Conservation (phyloP, 192 early-diverging fungal genomes). For the Geranomyces variabilis region DNA sequence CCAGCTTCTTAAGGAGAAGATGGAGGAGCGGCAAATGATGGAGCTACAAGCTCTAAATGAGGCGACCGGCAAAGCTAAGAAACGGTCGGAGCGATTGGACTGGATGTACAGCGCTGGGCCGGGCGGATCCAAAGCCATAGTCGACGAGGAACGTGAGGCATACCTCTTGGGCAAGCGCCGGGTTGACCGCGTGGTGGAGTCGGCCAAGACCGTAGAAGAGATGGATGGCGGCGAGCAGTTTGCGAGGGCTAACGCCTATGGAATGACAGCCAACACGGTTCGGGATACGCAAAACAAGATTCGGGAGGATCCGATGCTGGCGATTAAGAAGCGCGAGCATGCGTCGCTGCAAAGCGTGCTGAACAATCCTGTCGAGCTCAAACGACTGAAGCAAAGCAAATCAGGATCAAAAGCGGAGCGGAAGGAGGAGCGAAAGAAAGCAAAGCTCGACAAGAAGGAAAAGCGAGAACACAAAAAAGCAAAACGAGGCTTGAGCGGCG, state of each 20-base stretch:
- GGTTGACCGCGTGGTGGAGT: constrained; percentile 66
- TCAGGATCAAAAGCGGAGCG: constrained; percentile 55
- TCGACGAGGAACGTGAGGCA: constrained; percentile 78
- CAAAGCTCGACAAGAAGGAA: constrained; percentile 51
- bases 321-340: constrained; percentile 87
- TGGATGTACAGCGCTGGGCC: constrained; percentile 95
- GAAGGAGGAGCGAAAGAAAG: constrained; percentile 52
- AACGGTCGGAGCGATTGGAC: constrained; percentile 75
- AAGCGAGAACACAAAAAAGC: constrained; percentile 15
- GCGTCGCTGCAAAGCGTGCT: constrained; percentile 73
- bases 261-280: constrained; percentile 70
- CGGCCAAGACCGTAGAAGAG: constrained; percentile 46
- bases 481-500: no score
- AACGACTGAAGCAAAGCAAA: constrained; percentile 52
- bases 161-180: constrained; percentile 89
- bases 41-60: constrained; percentile 83
- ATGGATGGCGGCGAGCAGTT: constrained; percentile 24
- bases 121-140: constrained; percentile 41
- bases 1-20: constrained; percentile 86
- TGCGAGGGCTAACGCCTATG: constrained; percentile 39
- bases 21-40: constrained; percentile 85
- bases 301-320: constrained; percentile 88
- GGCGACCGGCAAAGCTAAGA: constrained; percentile 48
- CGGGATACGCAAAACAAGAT: constrained; percentile 83
- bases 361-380: constrained; percentile 71